Percentiles rank a stretch among this genome's conserved stretches.
Conservation (phyloP, 768 basidiomycete genomes). For the Inosperma sp. region DNA sequence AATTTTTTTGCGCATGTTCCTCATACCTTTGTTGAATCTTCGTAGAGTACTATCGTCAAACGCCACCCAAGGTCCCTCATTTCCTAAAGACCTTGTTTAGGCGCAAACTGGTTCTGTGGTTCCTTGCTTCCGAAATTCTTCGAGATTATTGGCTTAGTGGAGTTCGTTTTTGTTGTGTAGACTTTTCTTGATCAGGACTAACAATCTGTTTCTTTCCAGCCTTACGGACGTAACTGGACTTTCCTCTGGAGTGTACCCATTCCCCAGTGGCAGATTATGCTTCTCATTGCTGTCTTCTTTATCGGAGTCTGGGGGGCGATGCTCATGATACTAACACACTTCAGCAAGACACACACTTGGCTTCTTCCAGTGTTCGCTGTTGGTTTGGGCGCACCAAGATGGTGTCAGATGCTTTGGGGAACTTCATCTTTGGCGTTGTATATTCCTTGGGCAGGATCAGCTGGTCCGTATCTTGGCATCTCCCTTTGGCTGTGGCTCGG, state of each 20-base stretch:
- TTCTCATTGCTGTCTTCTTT: constrained; percentile 83
- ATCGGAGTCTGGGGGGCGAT: constrained; percentile 78
- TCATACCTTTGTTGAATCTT: background rate
- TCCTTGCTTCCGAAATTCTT: constrained; percentile 86
- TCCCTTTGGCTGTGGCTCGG: constrained; percentile 95
- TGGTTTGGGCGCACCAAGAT: constrained; percentile 87
- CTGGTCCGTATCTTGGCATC: constrained; percentile 85
- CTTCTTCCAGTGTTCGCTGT: constrained; percentile 92
- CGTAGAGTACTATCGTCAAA: constrained; percentile 83
- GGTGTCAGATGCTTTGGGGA: constrained; percentile 99
- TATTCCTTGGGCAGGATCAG: constrained; percentile 86
- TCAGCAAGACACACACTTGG: constrained; percentile 95
- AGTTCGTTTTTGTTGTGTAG: constrained; percentile 39
- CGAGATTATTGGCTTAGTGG: constrained; percentile 92
- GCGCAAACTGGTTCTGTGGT: constrained; percentile 90
- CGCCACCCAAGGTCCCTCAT: constrained; percentile 91
- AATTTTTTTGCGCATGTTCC: background rate
- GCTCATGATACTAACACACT: constrained; percentile 71
- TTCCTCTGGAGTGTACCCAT: constrained; percentile 88
- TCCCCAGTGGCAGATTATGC: constrained; percentile 74
- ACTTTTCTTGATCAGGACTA: background rate
- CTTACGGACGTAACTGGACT: constrained; percentile 91
- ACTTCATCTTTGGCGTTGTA: constrained; percentile 90
- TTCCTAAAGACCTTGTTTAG: constrained; percentile 88
- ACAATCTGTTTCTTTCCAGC: constrained; percentile 42